Conservation (phyloP, 2,329 filamentous ascomycete genomes). For the Exophiala xenobiotica region DNA sequence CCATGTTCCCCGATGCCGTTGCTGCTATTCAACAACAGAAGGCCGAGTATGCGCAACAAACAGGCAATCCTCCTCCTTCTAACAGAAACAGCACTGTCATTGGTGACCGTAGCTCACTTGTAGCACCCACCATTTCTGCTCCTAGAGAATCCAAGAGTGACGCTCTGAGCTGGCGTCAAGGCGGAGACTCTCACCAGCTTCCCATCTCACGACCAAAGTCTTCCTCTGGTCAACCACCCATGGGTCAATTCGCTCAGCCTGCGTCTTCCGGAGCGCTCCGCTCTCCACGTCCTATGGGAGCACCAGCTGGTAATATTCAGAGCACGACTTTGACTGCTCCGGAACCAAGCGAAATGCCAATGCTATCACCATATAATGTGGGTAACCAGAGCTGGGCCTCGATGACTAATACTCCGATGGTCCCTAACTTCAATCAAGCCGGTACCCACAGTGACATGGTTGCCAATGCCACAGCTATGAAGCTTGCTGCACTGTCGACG, state of each 20-base stretch:
- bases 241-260: constrained; percentile 93
- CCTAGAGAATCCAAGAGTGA: constrained; percentile 62
- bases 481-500: constrained; percentile 91
- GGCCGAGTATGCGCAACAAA: constrained; percentile 94
- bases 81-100: constrained; percentile 87
- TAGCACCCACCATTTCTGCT: constrained; percentile 71
- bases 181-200: constrained; percentile 48
- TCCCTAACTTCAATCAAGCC: constrained; percentile 71
- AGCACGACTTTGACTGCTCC: constrained; percentile 75
- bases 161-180: constrained; percentile 65
- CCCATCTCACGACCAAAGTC: constrained; percentile 70
- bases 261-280: constrained; percentile 69
- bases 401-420: constrained; percentile 97
- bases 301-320: constrained; percentile 69
- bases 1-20: constrained; percentile 98
- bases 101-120: constrained; percentile 72
- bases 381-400: constrained; percentile 95
- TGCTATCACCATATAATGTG: constrained; percentile 76
- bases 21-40: constrained; percentile 97
- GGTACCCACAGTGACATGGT: constrained; percentile 91
- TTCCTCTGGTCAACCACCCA: constrained; percentile 70
- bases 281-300: constrained; percentile 70
- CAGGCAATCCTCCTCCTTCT: constrained; percentile 82
- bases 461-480: constrained; percentile 98
- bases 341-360: constrained; percentile 74